Percentiles rank a stretch among this genome's conserved stretches.
Conservation (phyloP, 495 filamentous ascomycete genomes). For the Collariella sp. region DNA sequence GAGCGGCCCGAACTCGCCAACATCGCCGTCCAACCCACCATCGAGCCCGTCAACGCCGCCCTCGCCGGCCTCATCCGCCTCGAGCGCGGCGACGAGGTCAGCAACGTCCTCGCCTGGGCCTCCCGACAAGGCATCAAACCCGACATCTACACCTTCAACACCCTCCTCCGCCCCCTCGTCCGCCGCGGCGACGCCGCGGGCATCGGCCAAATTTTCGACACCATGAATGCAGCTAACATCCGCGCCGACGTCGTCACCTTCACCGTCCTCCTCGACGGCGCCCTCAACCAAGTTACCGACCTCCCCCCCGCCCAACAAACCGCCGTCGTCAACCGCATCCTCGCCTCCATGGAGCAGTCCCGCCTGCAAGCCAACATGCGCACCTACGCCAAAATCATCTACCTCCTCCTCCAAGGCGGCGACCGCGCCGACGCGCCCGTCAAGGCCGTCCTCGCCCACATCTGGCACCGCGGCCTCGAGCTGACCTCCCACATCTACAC, state of each 20-base stretch:
- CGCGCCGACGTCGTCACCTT: constrained; percentile 34
- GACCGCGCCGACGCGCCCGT: constrained; percentile 41
- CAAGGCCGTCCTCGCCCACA: constrained; percentile 52
- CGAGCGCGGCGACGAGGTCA: constrained; percentile 27
- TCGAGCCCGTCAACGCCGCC: constrained; percentile 55
- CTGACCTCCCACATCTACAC: constrained; percentile 58
- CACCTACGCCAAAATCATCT: constrained; percentile 56
- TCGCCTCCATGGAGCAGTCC: constrained; percentile 44
- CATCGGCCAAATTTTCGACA: constrained; percentile 35
- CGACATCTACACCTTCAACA: constrained; percentile 61
- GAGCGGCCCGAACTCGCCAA: constrained; percentile 23
- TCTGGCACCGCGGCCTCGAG: constrained; percentile 42
- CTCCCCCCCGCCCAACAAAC: constrained; percentile 25
- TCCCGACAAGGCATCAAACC: constrained; percentile 46
- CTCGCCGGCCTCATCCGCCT: constrained; percentile 36
- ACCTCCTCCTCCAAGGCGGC: constrained; percentile 45
- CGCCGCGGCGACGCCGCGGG: constrained; percentile 29
- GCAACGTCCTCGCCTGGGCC: constrained; percentile 52
- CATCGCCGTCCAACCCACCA: constrained; percentile 46
- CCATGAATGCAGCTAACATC: constrained; percentile 30
- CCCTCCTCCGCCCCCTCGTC: constrained; percentile 49
- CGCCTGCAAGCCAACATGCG: constrained; percentile 48
- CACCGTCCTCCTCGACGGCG: constrained; percentile 36
- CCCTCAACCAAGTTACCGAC: constrained; percentile 18
- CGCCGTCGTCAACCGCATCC: constrained; percentile 29